Base-by-base conservation (phyloP, 805 yeast genomes). In the Candida sithepensis region DNA sequence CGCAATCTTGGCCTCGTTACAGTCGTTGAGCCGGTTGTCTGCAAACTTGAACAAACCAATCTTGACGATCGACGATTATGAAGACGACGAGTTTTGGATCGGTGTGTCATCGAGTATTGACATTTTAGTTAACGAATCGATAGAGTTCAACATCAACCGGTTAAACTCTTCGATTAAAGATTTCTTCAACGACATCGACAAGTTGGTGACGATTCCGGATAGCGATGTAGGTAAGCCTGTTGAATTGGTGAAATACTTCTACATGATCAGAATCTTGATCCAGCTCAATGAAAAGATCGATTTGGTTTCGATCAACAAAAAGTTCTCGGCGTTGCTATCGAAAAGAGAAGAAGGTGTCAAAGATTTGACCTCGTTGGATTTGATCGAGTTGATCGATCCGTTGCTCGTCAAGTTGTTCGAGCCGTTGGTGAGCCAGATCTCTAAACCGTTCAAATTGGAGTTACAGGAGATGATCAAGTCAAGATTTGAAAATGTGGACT, bases 61-160 rank as follows among this genome's bases (percentile, higher is more conserved):
- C 2, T 46, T 68, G 36, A 62, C 71, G n/a, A 58, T 67, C 39
- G 72, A 68, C 51, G 71, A 67, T 43, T 48, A 52, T 32, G 71
- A 67, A 39, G 57, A 67, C 48, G 65, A 63, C 19, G 56, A 48
- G 16, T 65, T 62, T 42, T 68, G 72, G 72, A 16, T 34, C 3
- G 7, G 18, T 0, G 37, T 50, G 2, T 45, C 57, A 3, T n/a
- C 41, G 0, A 50, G 46, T 2, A 37, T 65, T 19, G 42, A 39
- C n/a, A 20, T 36, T 1, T 36, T 57, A 3, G 41, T 62, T 5
- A 42, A 54, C 24, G 50, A 51, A 20, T 57, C 59, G 7, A 54
- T 58, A 16, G 39, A 46, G 3, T 36, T 42, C 3, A 43, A 48
- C 6, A 47, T 54, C 18, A 39, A 48, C 18, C 28, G 46, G 2